Percentiles rank a stretch among this genome's conserved stretches.
These are phyloP conservation scores for Tulasnella sp. DNA, from an alignment of 768 basidiomycete genomes.

Conservation along the genomic window DNA sequence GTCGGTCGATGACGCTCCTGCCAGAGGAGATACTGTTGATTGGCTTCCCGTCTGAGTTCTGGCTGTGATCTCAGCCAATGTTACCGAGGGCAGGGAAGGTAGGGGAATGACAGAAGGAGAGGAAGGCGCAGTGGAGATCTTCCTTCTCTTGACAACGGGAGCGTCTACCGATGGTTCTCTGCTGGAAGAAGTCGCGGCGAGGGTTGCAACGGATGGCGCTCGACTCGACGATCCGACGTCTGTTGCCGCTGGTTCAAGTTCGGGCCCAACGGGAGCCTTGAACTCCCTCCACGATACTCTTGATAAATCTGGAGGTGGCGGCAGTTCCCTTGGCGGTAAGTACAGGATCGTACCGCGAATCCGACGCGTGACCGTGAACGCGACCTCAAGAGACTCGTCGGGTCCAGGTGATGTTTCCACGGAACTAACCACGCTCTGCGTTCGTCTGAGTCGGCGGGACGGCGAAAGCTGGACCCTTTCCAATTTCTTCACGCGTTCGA, in stretches of 20 bases:
- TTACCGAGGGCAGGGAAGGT: neutral
- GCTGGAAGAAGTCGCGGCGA: neutral
- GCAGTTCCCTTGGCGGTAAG: neutral
- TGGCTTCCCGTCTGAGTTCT: neutral
- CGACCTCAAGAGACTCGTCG: neutral
- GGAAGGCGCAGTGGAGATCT: neutral
- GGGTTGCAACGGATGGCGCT: neutral
- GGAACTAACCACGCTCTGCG: neutral
- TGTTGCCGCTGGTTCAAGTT: neutral
- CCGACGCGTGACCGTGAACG: neutral
- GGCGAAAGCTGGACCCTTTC: neutral
- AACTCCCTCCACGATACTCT: neutral
- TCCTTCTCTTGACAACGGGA: neutral
- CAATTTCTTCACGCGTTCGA: neutral
- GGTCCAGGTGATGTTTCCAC: neutral
- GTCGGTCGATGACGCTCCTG: neutral
- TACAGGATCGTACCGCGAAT: neutral
- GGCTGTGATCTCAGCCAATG: neutral
- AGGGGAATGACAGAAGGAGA: neutral
- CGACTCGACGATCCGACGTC: neutral
- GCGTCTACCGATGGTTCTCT: neutral
- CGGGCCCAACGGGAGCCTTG: neutral
- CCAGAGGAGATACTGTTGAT: neutral
- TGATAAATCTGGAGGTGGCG: neutral
- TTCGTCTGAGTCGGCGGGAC: neutral